Evolutionary conservation across 2,329 filamentous ascomycete genomes (phyloP).

Genomic region (Colletotrichum destructivum): DNA sequence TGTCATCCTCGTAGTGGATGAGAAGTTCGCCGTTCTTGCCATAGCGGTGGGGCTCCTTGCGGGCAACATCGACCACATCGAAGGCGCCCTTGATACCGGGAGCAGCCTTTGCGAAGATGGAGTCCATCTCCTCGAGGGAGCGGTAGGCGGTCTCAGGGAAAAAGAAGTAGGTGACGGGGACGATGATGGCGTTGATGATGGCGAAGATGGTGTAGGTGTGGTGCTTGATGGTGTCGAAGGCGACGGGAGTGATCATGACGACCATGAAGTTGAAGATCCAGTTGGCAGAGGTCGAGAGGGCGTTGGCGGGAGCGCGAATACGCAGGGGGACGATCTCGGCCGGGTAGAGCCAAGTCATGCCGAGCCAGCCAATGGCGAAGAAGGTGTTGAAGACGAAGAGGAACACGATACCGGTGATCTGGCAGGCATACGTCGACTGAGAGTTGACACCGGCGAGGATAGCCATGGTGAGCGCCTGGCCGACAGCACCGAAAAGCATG

Average conservation of each 20-base stretch:
- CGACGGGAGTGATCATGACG: conserved; percentile 74
- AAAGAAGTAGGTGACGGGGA: conserved; percentile 72
- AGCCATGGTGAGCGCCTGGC: conserved; percentile 77
- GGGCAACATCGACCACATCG: conserved; percentile 55
- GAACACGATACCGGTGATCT: conserved; percentile 59
- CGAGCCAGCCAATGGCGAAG: conserved; percentile 73
- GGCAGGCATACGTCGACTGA: conserved; percentile 45
- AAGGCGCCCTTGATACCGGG: conserved; percentile 54
- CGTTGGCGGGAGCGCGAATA: conserved; percentile 73
- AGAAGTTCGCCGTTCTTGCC: conserved; percentile 73
- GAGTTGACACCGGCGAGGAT: conserved; percentile 66
- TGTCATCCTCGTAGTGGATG: conserved; percentile 60
- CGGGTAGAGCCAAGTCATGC: conserved; percentile 74
- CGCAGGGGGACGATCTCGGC: conserved; percentile 73
- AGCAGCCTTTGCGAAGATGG: conserved; percentile 72
- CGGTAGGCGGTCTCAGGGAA: conserved; percentile 77
- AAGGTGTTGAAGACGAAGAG: conserved; percentile 75
- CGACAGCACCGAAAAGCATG: conserved; percentile 79
- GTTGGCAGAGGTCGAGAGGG: conserved; percentile 68
- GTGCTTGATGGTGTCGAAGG: conserved; percentile 70
- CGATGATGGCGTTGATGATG: conserved; percentile 74
- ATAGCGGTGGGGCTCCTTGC: conserved; percentile 68
- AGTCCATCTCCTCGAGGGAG: conserved; percentile 77
- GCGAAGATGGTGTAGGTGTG: conserved; percentile 78
- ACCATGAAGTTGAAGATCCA: conserved; percentile 77